Evolutionary conservation across 2,329 filamentous ascomycete species (phyloP).

Genomic region (Penicillium freii): DNA sequence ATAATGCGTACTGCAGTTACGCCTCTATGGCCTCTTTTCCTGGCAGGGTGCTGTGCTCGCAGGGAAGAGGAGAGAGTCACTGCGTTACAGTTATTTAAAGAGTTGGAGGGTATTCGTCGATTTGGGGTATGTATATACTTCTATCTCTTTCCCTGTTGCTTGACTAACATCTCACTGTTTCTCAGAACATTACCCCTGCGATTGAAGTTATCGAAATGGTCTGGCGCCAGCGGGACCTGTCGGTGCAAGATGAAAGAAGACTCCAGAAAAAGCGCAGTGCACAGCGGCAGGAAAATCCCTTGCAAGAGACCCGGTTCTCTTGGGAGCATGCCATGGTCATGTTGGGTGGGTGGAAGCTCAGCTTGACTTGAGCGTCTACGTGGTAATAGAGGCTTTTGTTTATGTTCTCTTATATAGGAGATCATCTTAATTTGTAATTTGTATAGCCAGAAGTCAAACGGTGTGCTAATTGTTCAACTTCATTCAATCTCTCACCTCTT

Average conservation of each 20-base stretch:
- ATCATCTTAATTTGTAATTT: neutral
- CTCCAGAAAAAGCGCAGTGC: neutral
- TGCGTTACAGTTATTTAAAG: constrained; percentile 26
- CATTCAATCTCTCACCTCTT: neutral
- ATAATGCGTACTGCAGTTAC: constrained; percentile 27
- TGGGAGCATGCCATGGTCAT: constrained; percentile 28
- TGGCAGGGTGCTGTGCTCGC: constrained; percentile 27
- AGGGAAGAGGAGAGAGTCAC: constrained; percentile 22
- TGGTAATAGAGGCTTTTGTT: neutral
- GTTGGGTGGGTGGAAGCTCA: constrained; percentile 28
- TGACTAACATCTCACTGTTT: neutral
- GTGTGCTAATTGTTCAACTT: neutral
- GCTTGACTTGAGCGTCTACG: constrained; percentile 16
- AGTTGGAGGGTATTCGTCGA: constrained; percentile 20
- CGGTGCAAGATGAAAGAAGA: constrained; percentile 21
- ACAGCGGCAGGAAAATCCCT: neutral
- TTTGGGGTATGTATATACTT: constrained; percentile 21
- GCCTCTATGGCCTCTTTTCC: constrained; percentile 30
- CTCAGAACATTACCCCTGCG: constrained; percentile 27
- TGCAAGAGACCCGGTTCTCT: constrained; percentile 15
- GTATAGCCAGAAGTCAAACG: neutral
- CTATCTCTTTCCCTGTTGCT: rapidly evolving
- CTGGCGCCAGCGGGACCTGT: constrained; percentile 29
- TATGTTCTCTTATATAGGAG: too few species aligned
- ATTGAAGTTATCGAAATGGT: constrained; percentile 30